Base-by-base conservation (phyloP, 2,329 filamentous ascomycete genomes). In the Chalaropsis thielavioides region DNA sequence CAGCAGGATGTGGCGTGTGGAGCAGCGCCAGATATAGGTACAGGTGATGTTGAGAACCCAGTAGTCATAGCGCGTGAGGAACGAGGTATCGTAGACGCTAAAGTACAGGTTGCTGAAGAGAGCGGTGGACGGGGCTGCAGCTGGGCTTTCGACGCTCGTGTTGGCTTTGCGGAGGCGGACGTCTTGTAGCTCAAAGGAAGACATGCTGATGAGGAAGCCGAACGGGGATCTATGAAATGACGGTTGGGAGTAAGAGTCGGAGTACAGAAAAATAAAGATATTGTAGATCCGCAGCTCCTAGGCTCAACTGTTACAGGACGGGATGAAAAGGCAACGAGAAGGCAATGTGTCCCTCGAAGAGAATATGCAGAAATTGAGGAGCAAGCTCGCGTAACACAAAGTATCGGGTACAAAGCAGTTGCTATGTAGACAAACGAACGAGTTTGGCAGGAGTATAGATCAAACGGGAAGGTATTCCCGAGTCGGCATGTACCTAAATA, bases 31-130 rank as follows among this genome's bases (percentile, higher is more conserved):
- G 46, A 74, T 69, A 68, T 69, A 73, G 41, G 62, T 69, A 70
- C 74, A 73, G 66, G 74, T 74, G 67, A 76, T 71, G 35, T 70
- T 69, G 11, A 76, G 70, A 41, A 76, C 72, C 63, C 70, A 72
- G 64, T 69, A 65, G 68, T 75, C 72, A 67, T 75, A 75, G 40
- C 71, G 66, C 67, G 8, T 62, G 64, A 68, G 67, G 60, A 67
- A 64, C 0, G 60, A 65, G 31, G 46, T 38, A 24, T 64, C 38
- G 59, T 67, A 67, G 46, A 67, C 44, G 58, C 19, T 15, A 24
- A 62, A 64, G 41, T 67, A 64, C 35, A 38, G 56, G 5, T 67
- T 31, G 31, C 7, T 27, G 19, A 63, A 62, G 46, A 62, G 22
- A 35, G 58, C 56, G 8, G 27, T 40, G 10, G 64, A 63, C 7